Conservation (phyloP, 1,284 basidiomycete genomes). For the Tetrapyrgos nigripes region DNA sequence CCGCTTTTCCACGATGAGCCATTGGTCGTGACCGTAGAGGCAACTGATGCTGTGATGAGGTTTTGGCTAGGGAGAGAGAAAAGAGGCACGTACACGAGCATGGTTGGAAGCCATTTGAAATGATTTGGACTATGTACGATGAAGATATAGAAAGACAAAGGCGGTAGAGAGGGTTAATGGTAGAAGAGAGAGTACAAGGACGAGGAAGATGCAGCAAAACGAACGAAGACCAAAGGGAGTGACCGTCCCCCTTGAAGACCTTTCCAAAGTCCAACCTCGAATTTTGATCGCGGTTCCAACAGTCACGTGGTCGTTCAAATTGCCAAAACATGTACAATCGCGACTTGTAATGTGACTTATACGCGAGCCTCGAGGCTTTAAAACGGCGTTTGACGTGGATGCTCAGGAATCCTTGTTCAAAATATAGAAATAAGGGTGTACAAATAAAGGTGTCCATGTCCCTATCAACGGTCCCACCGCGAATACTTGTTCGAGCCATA, state of each 20-base stretch:
- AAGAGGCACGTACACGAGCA: slow-evolving; percentile 52
- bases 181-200: slow-evolving; percentile 13
- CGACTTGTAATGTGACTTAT: background rate
- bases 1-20: slow-evolving; percentile 65
- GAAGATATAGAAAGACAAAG: slow-evolving; percentile 21
- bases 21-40: slow-evolving; percentile 16
- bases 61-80: slow-evolving; percentile 15
- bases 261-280: background rate
- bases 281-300: background rate
- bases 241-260: slow-evolving; percentile 2
- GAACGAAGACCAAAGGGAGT: slow-evolving; percentile 11
- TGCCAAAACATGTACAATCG: background rate
- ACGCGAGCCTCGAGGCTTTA: background rate
- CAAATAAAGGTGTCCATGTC: background rate
- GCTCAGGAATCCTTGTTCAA: background rate
- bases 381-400: background rate
- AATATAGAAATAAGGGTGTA: background rate
- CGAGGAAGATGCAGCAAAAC: slow-evolving; percentile 12
- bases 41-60: slow-evolving; percentile 11
- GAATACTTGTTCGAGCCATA: background rate
- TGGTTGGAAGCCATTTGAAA: slow-evolving; percentile 63
- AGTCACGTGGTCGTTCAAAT: slow-evolving; percentile 10
- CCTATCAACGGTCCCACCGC: background rate
- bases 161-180: slow-evolving; percentile 6
- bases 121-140: slow-evolving; percentile 30